These are phyloP conservation scores for Penicillium lagena DNA, from an alignment of 495 filamentous ascomycete species.

Conservation along the genomic window DNA sequence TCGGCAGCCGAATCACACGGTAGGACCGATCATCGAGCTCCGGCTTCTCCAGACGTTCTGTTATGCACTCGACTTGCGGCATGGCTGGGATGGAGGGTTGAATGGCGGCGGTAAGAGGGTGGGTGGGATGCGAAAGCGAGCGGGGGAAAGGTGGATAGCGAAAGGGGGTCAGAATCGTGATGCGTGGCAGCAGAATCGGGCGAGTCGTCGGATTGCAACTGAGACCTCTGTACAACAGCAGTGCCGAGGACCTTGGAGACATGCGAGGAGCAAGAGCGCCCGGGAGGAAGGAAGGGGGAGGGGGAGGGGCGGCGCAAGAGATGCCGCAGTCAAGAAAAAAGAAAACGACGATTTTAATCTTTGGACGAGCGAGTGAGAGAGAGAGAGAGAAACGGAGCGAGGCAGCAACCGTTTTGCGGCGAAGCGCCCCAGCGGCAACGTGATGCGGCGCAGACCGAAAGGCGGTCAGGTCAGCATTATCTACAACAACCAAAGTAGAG, in stretches of 20 bases:
- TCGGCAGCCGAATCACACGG: conserved; percentile 76
- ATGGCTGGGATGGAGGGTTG: conserved; percentile 18
- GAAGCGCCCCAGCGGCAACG: too few relatives aligned
- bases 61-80: conserved; percentile 57
- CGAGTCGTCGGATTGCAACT: conserved; percentile 16
- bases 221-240: conserved; percentile 26
- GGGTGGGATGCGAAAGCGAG: conserved; percentile 15
- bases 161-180: conserved; percentile 11
- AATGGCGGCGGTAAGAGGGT: conserved; percentile 15
- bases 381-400: too few relatives aligned
- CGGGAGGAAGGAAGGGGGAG: conserved; percentile 1
- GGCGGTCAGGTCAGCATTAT: too few relatives aligned
- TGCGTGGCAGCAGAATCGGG: conserved; percentile 13
- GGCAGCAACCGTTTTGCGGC: too few relatives aligned
- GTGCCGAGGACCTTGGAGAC: conserved; percentile 39
- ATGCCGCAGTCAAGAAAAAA: too few relatives aligned
- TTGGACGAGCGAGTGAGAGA: background rate
- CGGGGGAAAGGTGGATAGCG: conserved; percentile 16
- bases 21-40: conserved; percentile 85
- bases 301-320: too few relatives aligned
- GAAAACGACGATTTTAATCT: too few relatives aligned
- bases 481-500: too few relatives aligned
- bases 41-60: conserved; percentile 79
- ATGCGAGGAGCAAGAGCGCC: conserved; percentile 19
- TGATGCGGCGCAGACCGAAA: too few relatives aligned